Conservation (phyloP, 2,329 filamentous ascomycete species). For the Fusarium xyrophilum region DNA sequence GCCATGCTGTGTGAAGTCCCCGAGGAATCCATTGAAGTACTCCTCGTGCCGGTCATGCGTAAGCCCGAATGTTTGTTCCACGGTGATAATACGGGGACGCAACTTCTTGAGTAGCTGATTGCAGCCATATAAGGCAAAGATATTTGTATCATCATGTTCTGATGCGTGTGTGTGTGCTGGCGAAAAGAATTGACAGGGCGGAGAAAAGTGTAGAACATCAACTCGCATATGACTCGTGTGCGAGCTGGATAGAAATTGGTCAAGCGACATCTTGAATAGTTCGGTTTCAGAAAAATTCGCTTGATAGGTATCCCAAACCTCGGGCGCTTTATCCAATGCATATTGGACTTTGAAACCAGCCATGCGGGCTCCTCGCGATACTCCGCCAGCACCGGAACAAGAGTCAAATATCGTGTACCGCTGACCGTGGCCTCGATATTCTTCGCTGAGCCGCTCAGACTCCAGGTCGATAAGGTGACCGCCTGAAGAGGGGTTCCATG, state of each 20-base stretch:
- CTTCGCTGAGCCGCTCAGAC: background rate
- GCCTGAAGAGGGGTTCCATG: slow-evolving; percentile 36
- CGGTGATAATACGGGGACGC: slow-evolving; percentile 72
- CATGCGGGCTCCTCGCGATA: slow-evolving; percentile 66
- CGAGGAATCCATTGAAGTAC: slow-evolving; percentile 67
- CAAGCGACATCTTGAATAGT: slow-evolving; percentile 57
- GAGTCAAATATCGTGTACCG: slow-evolving; percentile 73
- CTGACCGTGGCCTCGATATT: slow-evolving; percentile 43
- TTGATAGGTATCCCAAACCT: slow-evolving; percentile 64
- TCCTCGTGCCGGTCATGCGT: slow-evolving; percentile 57
- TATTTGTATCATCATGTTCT: slow-evolving; percentile 73
- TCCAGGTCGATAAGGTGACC: slow-evolving; percentile 38
- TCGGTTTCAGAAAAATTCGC: slow-evolving; percentile 62
- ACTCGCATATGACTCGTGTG: slow-evolving; percentile 50
- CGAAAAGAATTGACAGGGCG: slow-evolving; percentile 80
- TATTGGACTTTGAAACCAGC: slow-evolving; percentile 65
- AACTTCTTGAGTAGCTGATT: slow-evolving; percentile 62
- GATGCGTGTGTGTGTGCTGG: slow-evolving; percentile 74
- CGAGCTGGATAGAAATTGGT: slow-evolving; percentile 55
- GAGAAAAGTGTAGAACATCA: slow-evolving; percentile 77
- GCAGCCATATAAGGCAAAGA: slow-evolving; percentile 63
- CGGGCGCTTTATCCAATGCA: slow-evolving; percentile 67
- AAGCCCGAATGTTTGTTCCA: slow-evolving; percentile 81
- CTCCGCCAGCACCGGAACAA: slow-evolving; percentile 77
- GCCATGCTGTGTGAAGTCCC: slow-evolving; percentile 67